Evolutionary conservation across 2,329 filamentous ascomycete genomes (phyloP).

Genomic region (Emmonsia crescens): DNA sequence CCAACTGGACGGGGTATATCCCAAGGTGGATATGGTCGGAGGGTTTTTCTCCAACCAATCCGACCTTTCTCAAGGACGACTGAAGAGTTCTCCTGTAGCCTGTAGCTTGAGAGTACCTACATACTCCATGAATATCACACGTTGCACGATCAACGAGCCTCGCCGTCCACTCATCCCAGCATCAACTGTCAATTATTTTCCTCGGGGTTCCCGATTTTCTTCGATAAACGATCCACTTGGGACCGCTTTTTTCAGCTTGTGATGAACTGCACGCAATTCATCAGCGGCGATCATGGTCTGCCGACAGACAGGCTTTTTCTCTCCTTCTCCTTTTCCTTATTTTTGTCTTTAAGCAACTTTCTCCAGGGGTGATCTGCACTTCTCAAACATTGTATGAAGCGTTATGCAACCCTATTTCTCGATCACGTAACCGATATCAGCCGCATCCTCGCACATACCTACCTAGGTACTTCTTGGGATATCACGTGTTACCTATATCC

Average conservation of each 20-base stretch:
- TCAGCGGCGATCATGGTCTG: neutral
- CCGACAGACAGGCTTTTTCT: no score
- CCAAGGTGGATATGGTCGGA: neutral
- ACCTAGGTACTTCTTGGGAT: no score
- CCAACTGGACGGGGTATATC: neutral
- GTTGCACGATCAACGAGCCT: neutral
- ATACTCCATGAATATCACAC: neutral
- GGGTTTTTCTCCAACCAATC: neutral
- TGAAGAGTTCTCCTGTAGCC: neutral
- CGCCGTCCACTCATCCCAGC: neutral
- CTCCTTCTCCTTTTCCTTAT: neutral
- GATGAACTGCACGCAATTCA: neutral
- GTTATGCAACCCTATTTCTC: neutral
- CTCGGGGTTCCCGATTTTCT: neutral
- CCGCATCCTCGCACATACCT: neutral
- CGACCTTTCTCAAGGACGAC: neutral
- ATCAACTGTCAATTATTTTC: neutral
- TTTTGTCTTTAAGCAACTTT: neutral
- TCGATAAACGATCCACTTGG: neutral
- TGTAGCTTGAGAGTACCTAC: neutral
- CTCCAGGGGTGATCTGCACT: neutral
- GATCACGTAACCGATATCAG: neutral
- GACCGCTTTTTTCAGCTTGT: neutral
- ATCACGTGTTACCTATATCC: no score
- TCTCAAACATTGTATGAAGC: neutral